Evolutionary conservation across 2,329 filamentous ascomycete species (phyloP).

Genomic region (Geosmithia morbida): DNA sequence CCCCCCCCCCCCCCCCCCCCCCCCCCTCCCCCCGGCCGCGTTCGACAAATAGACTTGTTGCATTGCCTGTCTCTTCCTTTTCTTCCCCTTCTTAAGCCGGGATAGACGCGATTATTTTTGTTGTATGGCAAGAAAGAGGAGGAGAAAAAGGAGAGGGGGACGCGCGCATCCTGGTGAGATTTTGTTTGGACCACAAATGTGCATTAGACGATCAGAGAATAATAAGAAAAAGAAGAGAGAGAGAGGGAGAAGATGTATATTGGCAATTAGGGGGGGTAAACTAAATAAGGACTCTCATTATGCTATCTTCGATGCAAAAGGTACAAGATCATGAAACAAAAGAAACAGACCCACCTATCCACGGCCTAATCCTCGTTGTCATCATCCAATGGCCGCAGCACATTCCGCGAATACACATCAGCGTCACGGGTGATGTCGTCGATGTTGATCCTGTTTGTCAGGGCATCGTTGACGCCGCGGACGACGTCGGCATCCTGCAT

Average conservation of each 20-base stretch:
- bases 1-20: no score
- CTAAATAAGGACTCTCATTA: neutral
- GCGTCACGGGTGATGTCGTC: conserved; percentile 46
- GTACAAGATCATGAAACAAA: neutral
- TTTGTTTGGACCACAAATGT: neutral
- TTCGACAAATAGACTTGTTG: no score
- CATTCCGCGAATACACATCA: conserved; percentile 39
- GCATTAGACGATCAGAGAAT: neutral
- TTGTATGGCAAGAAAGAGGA: neutral
- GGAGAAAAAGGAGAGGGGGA: neutral
- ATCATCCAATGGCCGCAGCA: conserved; percentile 16
- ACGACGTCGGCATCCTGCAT: conserved; percentile 70
- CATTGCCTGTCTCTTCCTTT: no score
- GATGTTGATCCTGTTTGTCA: conserved; percentile 51
- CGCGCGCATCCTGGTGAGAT: neutral
- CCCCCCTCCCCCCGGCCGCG: no score
- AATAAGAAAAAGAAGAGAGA: neutral
- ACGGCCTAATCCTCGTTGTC: neutral
- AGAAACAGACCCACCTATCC: neutral
- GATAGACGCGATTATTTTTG: no score
- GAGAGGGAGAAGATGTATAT: neutral
- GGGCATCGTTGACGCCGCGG: conserved; percentile 53
- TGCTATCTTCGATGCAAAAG: neutral
- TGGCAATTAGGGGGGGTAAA: neutral
- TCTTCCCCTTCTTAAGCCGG: no score